These are phyloP conservation scores for Corylus avellana DNA, from an alignment of 306 rosid species.

Conservation along the genomic window DNA sequence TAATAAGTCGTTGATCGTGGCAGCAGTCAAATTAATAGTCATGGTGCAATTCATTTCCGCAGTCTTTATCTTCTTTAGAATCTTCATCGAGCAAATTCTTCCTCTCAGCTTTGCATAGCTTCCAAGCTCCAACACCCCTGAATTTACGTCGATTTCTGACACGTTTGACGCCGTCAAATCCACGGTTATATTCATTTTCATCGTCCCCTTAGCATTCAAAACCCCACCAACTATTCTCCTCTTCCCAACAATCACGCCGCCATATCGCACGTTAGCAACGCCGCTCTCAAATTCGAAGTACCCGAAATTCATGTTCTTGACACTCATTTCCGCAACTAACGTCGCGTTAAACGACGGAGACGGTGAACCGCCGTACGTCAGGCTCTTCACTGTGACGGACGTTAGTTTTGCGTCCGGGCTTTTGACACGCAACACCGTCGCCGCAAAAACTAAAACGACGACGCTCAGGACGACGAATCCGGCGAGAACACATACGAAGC, in stretches of 20 bases:
- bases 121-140: not conserved
- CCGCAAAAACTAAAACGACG: slow-evolving; percentile 1
- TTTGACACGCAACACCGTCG: slow-evolving; percentile 19
- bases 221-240: not conserved
- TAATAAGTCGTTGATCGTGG: not conserved
- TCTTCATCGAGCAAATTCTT: slow-evolving; percentile 17
- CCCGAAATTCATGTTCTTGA: slow-evolving; percentile 34
- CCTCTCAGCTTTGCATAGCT: slow-evolving; percentile 24
- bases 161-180: not conserved
- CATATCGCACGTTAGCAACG: slow-evolving; percentile 5
- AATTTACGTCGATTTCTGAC: too few relatives aligned
- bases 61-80: slow-evolving; percentile 34
- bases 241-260: not conserved
- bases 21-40: not conserved
- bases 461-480: slow-evolving; percentile 21
- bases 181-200: slow-evolving; percentile 22
- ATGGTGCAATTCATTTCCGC: slow-evolving; percentile 32
- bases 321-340: slow-evolving; percentile 17
- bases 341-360: slow-evolving; percentile 14
- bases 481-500: slow-evolving; percentile 12
- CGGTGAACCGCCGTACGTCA: not conserved
- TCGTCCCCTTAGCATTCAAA: slow-evolving; percentile 19
- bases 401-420: slow-evolving; percentile 8
- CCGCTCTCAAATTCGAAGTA: slow-evolving; percentile 20
- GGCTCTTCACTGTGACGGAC: not conserved